Evolutionary conservation across 116 monocot genomes (phyloP).

Genomic region (Iris pallida): DNA sequence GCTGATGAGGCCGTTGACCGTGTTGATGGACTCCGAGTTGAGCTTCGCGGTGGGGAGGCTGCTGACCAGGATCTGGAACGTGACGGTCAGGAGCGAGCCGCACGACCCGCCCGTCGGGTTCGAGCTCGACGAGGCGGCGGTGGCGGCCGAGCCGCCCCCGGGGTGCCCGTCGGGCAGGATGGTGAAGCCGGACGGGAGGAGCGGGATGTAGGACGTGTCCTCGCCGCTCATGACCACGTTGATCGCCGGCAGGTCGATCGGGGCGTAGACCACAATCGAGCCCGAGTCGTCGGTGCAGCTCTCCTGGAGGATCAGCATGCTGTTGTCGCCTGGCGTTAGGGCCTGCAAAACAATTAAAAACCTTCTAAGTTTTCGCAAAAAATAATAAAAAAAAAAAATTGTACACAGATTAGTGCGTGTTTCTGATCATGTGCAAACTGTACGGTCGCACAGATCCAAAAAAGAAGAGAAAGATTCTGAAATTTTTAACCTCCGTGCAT

Average conservation of each 20-base stretch:
- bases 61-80: slow-evolving; percentile 82
- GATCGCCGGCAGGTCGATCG: slow-evolving; percentile 57
- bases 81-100: slow-evolving; percentile 65
- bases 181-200: slow-evolving; percentile 80
- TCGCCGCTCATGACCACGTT: slow-evolving; percentile 79
- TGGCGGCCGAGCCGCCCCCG: not conserved
- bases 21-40: slow-evolving; percentile 60
- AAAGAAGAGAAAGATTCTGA: no score
- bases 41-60: slow-evolving; percentile 57
- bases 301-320: slow-evolving; percentile 89
- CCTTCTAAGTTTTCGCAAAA: not conserved
- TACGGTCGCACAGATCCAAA: no score
- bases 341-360: slow-evolving; percentile 30
- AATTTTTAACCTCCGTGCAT: no score
- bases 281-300: slow-evolving; percentile 76
- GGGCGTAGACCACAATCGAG: slow-evolving; percentile 70
- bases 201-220: slow-evolving; percentile 64
- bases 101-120: slow-evolving; percentile 18
- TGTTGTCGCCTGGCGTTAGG: slow-evolving; percentile 52
- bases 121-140: slow-evolving; percentile 36
- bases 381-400: no score
- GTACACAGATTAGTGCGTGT: not conserved
- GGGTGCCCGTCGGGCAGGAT: slow-evolving; percentile 63
- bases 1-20: slow-evolving; percentile 68
- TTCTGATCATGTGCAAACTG: no score